These are phyloP conservation scores for Leccinellum albellum DNA, from an alignment of 768 basidiomycete genomes.

Conservation along the genomic window DNA sequence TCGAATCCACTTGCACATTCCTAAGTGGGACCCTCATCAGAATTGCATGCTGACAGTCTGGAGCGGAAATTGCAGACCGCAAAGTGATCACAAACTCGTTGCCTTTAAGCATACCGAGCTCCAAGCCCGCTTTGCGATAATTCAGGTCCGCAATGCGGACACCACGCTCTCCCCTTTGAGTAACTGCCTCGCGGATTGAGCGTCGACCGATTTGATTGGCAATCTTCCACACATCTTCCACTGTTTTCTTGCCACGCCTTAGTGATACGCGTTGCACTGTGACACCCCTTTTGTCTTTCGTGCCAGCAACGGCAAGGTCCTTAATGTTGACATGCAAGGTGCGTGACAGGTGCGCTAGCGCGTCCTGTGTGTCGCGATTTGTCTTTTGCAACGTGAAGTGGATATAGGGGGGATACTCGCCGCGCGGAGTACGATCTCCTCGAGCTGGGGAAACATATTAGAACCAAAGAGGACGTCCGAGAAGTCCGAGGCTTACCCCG, in stretches of 20 bases:
- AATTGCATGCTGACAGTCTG: conserved; percentile 13
- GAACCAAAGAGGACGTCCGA: not conserved
- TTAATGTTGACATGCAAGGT: conserved; percentile 71
- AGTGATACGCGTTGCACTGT: conserved; percentile 90
- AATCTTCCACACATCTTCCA: conserved; percentile 81
- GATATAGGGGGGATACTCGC: conserved; percentile 80
- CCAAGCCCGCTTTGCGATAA: conserved; percentile 78
- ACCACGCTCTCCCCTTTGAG: conserved; percentile 82
- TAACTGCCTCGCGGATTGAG: conserved; percentile 53
- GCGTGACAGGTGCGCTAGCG: conserved; percentile 75
- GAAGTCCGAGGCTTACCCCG: conserved; percentile 23
- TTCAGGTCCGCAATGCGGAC: conserved; percentile 83
- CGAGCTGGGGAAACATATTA: conserved; percentile 16
- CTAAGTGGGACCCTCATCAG: conserved; percentile 37
- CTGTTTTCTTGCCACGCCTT: conserved; percentile 68
- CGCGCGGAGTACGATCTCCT: conserved; percentile 50
- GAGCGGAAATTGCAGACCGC: conserved; percentile 44
- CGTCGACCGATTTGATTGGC: conserved; percentile 67
- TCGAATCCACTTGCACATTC: conserved; percentile 77
- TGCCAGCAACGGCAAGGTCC: conserved; percentile 88
- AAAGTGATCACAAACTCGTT: conserved; percentile 95
- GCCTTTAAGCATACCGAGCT: conserved; percentile 95
- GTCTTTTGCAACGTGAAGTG: conserved; percentile 97
- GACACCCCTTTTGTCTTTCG: conserved; percentile 97
- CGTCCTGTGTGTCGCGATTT: conserved; percentile 96